Base-by-base conservation (phyloP, 2,329 filamentous ascomycete genomes). In the Aureobasidium leucospermi region DNA sequence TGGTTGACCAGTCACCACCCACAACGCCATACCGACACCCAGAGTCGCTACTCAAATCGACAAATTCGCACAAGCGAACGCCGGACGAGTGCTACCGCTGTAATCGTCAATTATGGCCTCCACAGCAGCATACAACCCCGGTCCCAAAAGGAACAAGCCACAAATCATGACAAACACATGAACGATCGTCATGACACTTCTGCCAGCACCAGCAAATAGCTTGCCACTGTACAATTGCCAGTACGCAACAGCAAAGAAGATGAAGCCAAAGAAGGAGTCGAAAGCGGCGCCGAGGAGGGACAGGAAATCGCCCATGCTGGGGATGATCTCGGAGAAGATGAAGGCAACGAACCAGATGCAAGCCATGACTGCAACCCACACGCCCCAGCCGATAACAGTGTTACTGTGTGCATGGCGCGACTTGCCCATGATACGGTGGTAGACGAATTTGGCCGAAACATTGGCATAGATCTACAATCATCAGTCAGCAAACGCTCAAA, bases 81-180 rank as follows among this genome's bases (percentile, higher is more conserved):
- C 77, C 10, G 78, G 78, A 39, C 69, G 73, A 1, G 73, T 73
- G 23, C 66, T 63, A 1, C 74, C 73, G 2, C 74, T 69, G 59
- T 81, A 81, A 68, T 81, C 79, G 4, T 70, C 72, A 58, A 80
- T 79, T 56, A 81, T 81, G 10, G 79, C 78, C 68, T 80, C 70
- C 4, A 79, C 75, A 13, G 79, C 79, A 34, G 78, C 78, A 66
- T 81, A 81, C n/a, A 81, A 63, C 0, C 79, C 79, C 0, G 78
- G 79, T 4, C 79, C 79, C 15, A 81, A 68, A 61, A 81, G 62
- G 65, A 81, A 81, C 63, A 81, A 64, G 0, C 79, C 79, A 42
- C 69, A 68, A 4, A 69, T 10, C 74, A 81, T 70, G 11, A 81
- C 69, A 58, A 81, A 71, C 1, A 74, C 62, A 66, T 81, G 77